Base-by-base conservation (phyloP, 148 eudicot species). In the Chenopodium album region DNA sequence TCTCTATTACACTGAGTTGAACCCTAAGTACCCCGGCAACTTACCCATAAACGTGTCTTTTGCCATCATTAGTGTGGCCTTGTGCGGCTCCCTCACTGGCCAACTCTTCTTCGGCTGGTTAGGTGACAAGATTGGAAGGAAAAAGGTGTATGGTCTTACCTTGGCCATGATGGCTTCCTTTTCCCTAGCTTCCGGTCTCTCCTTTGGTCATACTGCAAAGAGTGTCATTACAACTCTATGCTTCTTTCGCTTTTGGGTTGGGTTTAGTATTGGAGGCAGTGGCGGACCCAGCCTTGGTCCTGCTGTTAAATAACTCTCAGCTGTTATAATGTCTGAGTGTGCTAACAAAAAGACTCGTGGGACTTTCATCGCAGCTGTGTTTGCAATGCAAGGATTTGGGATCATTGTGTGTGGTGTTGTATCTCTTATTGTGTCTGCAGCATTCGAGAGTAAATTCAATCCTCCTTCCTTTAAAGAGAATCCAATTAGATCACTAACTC, bases 161-260 rank as follows among this genome's bases (percentile, higher is more conserved):
- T 69, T 4, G 72, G 32, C 52, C 32, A 26, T 69, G 44, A 69
- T 69, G 72, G 72, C 34, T 31, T 31, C 16, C 72, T 12, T 19
- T 31, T 69, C 72, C 32, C 0, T 69, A 31, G 72, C 47, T 8
- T 12, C n/a, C 0, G 72, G 72, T 32, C 72, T 69, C 0, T 69
- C 46, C 17, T 69, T 69, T 14, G 72, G 72, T 0, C 32, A 41
- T 17, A 69, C 44, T 32, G 22, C 46, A 12, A 69, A 69, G 20
- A 14, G 72, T 28, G 44, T 69, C 46, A 69, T 69, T 41, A 69
- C 72, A 37, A 69, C 72, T 41, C 72, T 69, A 31, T 69, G 72
- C 46, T 69, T 69, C 32, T 69, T 69, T 2, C 72, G 46, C 2
- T 69, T 69, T 11, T 69, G 72, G 44, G n/a, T 69, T 13, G 72